Base-by-base conservation (phyloP, 495 filamentous ascomycete genomes). In the Cercophora samala region DNA sequence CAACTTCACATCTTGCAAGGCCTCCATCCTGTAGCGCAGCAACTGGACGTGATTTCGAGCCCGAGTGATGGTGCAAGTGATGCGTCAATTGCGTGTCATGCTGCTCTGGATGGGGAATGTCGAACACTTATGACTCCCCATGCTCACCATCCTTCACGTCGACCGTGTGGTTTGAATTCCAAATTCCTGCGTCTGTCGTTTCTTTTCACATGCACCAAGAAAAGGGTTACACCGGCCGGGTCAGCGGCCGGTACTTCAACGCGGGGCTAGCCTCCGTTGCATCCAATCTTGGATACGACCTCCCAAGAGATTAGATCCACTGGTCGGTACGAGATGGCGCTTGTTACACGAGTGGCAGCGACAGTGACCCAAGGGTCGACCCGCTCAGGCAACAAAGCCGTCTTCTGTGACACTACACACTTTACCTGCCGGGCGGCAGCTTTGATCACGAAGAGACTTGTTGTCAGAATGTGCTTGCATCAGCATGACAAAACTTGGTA, bases 1-100 rank as follows among this genome's bases (percentile, higher is more conserved):
- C 42, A 65, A 9, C 17, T 46, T 51, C 32, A 66, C 25, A 66
- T 60, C 17, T 37, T 63, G 56, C 18, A 32, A 58, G 59, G 42
- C 8, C 2, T 46, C 37, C 37, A 46, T 46, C 11, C 13, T 46
- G 37, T 13, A 17, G 1, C 13, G 9, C 37, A 42, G 37, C 6
- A 42, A 42, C 37, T 42, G 9, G 37, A 15, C 37, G 3, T 11
- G 37, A 17, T n/a, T n/a, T n/a, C n/a, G 19, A 21, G 22, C 19
- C 5, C 53, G 53, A 55, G 17, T 21, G 18, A 21, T 56, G 53
- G 53, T 56, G 18, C 53, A 21, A 56, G 9, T 23, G 22, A 3
- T 56, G 53, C 53, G 21, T 56, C 53, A 21, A 56, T 56, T 19
- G 53, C 18, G 53, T 56, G 5, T 46, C 37, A 2, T 46, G 11